Base-by-base conservation (phyloP, 2,329 filamentous ascomycete genomes). In the Colletotrichum sublineola region DNA sequence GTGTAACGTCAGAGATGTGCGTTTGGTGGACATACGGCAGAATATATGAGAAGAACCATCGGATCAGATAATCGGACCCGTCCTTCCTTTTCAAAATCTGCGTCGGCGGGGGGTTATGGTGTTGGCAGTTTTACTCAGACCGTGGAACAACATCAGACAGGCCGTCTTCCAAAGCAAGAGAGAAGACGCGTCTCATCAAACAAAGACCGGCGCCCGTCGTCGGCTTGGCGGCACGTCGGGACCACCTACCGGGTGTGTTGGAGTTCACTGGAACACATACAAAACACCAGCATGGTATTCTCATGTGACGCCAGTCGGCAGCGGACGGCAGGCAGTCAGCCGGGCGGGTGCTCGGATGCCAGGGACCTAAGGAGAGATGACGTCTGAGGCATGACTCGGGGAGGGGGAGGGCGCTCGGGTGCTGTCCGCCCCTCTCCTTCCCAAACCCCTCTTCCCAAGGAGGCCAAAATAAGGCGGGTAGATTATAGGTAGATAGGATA, bases 351-450 rank as follows among this genome's bases (percentile, higher is more conserved):
- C 24, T 60, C 67, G 61, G 61, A 40, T 65, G 24, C 61, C n/a
- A 53, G 52, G 61, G 53, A 62, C 33, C 42, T 58, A 48, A 48
- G 67, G 56, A 38, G 58, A 63, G 38, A 64, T 69, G 67, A 69
- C 67, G 61, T 69, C 61, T 58, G 52, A 69, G 42, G 57, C 61
- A 53, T 58, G 55, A 58, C 55, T 58, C 55, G 55, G 20, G 8
- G 9, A 18, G 33, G 14, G 24, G 14, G 50, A 46, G 44, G 18
- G 44, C 8, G 44, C 42, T 53, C 67, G 52, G 67, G 44, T 64
- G 60, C 38, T 64, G 67, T 52, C 31, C 65, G 15, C 24, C 24
- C 58, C 52, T 18, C 6, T 3, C 20, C 29, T 1, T 12, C 14
- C 7, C 36, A 55, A 60, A 50, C 52, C 67, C 42, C 40, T 58